Conservation (phyloP, 257 asterid genomes). For the Nicotiana tabacum region DNA sequence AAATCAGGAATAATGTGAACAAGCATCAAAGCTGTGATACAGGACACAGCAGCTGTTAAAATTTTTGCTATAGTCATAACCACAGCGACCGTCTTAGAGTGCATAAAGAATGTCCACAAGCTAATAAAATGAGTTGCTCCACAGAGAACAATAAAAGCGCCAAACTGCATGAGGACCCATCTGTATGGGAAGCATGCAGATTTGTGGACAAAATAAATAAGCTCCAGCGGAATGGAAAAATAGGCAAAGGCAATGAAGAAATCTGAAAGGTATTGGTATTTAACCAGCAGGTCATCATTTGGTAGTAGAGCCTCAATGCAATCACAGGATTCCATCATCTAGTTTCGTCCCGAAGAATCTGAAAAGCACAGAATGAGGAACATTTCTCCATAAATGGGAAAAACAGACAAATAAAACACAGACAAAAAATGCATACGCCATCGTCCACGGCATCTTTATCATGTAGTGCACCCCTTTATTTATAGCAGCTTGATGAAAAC, state of each 20-base stretch:
- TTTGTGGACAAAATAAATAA: constrained; percentile 58
- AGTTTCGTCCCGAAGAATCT: constrained; percentile 17
- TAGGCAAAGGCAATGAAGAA: constrained; percentile 65
- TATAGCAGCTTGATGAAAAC: background rate
- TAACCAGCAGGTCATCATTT: constrained; percentile 54
- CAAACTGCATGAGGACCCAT: constrained; percentile 76
- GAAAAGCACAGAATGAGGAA: constrained; percentile 14
- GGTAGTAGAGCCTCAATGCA: constrained; percentile 67
- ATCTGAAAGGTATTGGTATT: constrained; percentile 65
- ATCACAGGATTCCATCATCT: constrained; percentile 50
- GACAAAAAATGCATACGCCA: background rate
- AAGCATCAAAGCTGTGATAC: constrained; percentile 65
- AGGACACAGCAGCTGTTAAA: constrained; percentile 63
- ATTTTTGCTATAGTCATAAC: constrained; percentile 60
- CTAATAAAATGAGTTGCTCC: constrained; percentile 73
- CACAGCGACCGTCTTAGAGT: constrained; percentile 56
- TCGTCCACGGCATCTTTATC: background rate
- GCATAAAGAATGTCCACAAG: constrained; percentile 64
- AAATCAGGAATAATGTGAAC: constrained; percentile 74
- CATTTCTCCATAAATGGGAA: background rate
- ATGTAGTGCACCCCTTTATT: background rate
- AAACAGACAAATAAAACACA: background rate
- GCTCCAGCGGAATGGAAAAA: constrained; percentile 72
- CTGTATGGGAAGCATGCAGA: constrained; percentile 67
- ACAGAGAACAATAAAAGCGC: constrained; percentile 67